Base-by-base conservation (phyloP, 2,329 filamentous ascomycete genomes). In the Microcyclospora tardicrescens region DNA sequence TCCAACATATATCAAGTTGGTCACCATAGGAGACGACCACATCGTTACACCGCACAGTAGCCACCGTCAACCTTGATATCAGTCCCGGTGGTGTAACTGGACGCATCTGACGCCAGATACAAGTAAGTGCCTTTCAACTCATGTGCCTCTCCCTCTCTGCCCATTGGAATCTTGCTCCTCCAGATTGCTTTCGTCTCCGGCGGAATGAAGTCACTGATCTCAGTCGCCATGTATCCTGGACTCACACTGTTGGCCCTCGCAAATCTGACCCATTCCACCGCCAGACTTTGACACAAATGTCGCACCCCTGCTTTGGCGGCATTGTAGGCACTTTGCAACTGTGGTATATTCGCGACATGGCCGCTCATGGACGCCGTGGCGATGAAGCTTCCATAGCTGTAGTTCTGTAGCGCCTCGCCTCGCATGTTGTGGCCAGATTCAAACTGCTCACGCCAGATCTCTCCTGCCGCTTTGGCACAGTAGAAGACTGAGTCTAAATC, bases 111-210 rank as follows among this genome's bases (percentile, higher is more conserved):
- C 13, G 82, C 81, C 40, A 93, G 67, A 61, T 86, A 91, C 35
- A 93, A 62, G 58, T 82, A 93, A 13, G 80, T 80, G 14, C 83
- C 85, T 66, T 89, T 87, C 50, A 93, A 68, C 66, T 93, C 84
- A 43, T 75, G 72, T 2, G 75, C 66, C 47, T 77, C 68, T 9
- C 80, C 84, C 55, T 86, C 79, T 47, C 84, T 73, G 35, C 75
- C 81, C 77, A 91, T 81, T 9, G 82, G 82, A 31, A 80, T 87
- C 71, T 82, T 87, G 53, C 77, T 75, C 56, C 75, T 77, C 79
- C 83, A 87, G 42, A 81, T 68, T 33, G 72, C 67, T 69, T 84
- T 83, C 3, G 73, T 79, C 50, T 83, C 79, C 8, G 66, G 53
- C 0, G 74, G 65, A 9, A 76, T 69, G 54, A 83, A 84, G 49